These are phyloP conservation scores for Plasmodium vivax DNA, from an alignment of 169 alveolate species.

Conservation along the genomic window DNA sequence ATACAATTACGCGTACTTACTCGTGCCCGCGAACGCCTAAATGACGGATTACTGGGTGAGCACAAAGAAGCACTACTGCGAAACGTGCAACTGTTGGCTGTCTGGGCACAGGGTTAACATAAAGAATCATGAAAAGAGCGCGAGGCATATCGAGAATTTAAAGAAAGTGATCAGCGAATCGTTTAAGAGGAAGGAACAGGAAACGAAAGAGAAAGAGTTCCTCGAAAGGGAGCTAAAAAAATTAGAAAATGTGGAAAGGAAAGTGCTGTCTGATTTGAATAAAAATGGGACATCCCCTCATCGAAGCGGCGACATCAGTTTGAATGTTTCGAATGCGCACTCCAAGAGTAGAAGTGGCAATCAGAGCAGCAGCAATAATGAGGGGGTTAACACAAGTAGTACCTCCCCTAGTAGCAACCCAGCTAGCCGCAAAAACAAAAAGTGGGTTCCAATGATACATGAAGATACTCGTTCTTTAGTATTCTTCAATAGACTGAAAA, in stretches of 20 bases:
- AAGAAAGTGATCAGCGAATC: conserved; percentile 46
- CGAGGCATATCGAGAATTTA: conserved; percentile 65
- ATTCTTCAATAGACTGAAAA: conserved; percentile 35
- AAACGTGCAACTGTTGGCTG: conserved; percentile 72
- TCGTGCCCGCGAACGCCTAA: background rate
- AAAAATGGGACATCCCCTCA: conserved; percentile 9
- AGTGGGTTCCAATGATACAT: conserved; percentile 59
- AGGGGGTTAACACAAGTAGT: background rate
- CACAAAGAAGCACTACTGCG: conserved; percentile 73
- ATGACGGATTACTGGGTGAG: conserved; percentile 74
- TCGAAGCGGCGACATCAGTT: background rate
- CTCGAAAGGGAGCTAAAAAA: conserved; percentile 59
- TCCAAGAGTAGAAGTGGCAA: background rate
- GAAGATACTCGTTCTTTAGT: conserved; percentile 48
- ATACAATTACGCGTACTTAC: background rate
- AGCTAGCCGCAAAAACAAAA: background rate
- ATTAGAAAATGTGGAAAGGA: conserved; percentile 57
- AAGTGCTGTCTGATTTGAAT: conserved; percentile 19
- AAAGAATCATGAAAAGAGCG: conserved; percentile 70
- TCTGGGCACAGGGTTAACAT: conserved; percentile 70
- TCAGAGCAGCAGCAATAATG: conserved; percentile 19
- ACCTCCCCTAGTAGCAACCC: background rate
- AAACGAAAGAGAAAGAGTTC: conserved; percentile 65
- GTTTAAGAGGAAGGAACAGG: conserved; percentile 59
- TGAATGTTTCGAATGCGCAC: background rate